Base-by-base conservation (phyloP, 129 eudicot species). In the Tagetes patula region DNA sequence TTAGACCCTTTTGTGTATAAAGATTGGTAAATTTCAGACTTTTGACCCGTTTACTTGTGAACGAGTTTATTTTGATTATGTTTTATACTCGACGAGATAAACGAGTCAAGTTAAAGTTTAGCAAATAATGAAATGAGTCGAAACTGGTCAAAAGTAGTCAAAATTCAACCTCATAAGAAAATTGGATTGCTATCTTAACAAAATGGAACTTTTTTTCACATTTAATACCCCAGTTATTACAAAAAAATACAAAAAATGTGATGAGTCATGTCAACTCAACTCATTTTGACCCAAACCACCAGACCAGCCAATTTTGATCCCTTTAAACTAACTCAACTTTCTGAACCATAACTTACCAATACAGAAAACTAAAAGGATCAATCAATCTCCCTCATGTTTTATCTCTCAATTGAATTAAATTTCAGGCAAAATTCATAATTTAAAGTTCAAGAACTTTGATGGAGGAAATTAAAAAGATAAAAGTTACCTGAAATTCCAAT, bases 401-500 rank as follows among this genome's bases (percentile, higher is more conserved):
- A 6, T 6, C 32, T 31, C 39, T 32, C 40, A 58, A 33, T 67
- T 13, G 14, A 36, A 14, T 70, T 38, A 31, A 36, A 38, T 70
- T 38, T 53, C 48, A 31, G 34, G 6, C n/a, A 34, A 2, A 69
- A 52, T 70, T 53, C 12, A 5, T 30, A 12, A 11, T 36, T 9
- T 0, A 10, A 2, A 38, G 45, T 6, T 62, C 5, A 62, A 62
- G 0, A 65, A 33, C 6, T 36, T 43, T 12, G 20, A 48, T 56
- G 5, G 40, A 67, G 27, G 27, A 20, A 20, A 20, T 20, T 20
- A 30, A 58, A 7, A 45, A 60, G 10, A 41, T 74, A 14, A 40
- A 46, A 41, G 27, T 12, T 37, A 91, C 97, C 97, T 83, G 97
- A 88, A 61, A 91, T 89, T 34, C 97, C 97, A 58, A 89, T 87